phyloP scores from a whole-genome alignment of 2,329 filamentous ascomycete genomes.

The Epichloe amarillans region DNA sequence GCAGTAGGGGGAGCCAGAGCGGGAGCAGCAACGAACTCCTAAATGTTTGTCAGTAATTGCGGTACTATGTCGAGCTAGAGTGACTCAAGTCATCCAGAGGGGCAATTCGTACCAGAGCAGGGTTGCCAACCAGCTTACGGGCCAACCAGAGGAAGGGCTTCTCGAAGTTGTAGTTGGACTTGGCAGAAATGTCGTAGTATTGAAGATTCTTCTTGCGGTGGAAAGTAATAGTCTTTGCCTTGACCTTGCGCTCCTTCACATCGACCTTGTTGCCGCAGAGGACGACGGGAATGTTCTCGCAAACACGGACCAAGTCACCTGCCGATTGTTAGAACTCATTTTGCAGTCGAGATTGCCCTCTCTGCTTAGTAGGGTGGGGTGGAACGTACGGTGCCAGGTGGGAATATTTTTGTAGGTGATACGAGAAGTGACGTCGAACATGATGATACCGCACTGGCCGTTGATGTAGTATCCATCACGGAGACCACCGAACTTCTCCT shows the following conservation, averaged over 20 bases:
- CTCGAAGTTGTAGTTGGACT: slow-evolving; percentile 99
- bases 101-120: slow-evolving; percentile 22
- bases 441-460: slow-evolving; percentile 99
- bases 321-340: slow-evolving; percentile 9
- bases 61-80: neutral
- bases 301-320: slow-evolving; percentile 98
- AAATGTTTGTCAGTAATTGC: slow-evolving; percentile 15
- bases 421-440: slow-evolving; percentile 98
- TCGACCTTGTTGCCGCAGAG: slow-evolving; percentile 99
- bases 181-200: slow-evolving; percentile 99
- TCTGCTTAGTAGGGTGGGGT: neutral
- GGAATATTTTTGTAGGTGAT: slow-evolving; percentile 99
- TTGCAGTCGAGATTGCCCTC: neutral
- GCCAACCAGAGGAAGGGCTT: slow-evolving; percentile 99
- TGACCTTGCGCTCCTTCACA: slow-evolving; percentile 99
- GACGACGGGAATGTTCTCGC: slow-evolving; percentile 98
- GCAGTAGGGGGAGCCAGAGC: slow-evolving; percentile 91
- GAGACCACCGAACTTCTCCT: slow-evolving; percentile 99
- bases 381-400: slow-evolving; percentile 95
- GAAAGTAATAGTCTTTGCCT: slow-evolving; percentile 99
- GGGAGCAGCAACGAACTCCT: slow-evolving; percentile 95
- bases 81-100: neutral
- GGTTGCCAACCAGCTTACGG: slow-evolving; percentile 94
- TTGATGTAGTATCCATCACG: slow-evolving; percentile 99
- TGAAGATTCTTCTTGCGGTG: slow-evolving; percentile 99